phyloP scores from a whole-genome alignment of 208 protist genomes.

The Acanthamoeba healyi region DNA sequence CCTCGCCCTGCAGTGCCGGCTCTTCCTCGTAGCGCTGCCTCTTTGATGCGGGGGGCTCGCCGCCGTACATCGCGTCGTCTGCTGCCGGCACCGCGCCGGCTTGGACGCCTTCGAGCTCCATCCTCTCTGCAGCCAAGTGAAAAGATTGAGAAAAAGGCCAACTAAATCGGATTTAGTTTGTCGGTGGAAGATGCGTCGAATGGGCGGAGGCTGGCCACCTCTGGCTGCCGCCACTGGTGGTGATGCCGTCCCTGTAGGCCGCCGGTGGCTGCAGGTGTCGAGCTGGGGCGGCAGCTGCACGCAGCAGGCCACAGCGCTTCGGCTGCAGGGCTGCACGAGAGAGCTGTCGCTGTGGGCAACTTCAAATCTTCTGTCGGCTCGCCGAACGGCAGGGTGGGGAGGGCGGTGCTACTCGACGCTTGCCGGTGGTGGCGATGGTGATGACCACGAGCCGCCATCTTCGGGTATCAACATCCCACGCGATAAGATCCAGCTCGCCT shows the following conservation, averaged over 20 bases:
- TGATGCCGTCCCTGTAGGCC: too few species aligned
- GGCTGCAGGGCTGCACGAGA: too few species aligned
- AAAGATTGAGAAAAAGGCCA: too few species aligned
- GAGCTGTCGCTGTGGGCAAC: too few species aligned
- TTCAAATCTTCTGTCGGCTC: not conserved
- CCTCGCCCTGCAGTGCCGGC: not conserved
- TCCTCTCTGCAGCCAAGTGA: too few species aligned
- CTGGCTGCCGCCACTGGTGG: too few species aligned
- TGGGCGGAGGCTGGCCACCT: too few species aligned
- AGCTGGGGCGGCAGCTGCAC: too few species aligned
- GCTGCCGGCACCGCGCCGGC: not conserved
- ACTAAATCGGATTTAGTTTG: too few species aligned
- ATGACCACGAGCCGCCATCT: not conserved
- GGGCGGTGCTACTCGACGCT: not conserved
- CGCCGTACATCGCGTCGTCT: not conserved
- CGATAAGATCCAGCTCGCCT: constrained; percentile 61
- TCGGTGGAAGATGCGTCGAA: too few species aligned
- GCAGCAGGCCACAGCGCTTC: too few species aligned
- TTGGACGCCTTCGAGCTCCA: not conserved
- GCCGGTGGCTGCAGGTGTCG: too few species aligned
- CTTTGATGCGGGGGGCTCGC: not conserved
- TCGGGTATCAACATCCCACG: constrained; percentile 40
- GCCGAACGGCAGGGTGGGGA: not conserved
- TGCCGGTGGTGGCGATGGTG: not conserved
- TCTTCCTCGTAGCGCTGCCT: not conserved